Evolutionary conservation across 352 stramenopile species (phyloP), one percentile per base, ranked within the genome.

Genomic region (Pelagophyceae sp.): DNA sequence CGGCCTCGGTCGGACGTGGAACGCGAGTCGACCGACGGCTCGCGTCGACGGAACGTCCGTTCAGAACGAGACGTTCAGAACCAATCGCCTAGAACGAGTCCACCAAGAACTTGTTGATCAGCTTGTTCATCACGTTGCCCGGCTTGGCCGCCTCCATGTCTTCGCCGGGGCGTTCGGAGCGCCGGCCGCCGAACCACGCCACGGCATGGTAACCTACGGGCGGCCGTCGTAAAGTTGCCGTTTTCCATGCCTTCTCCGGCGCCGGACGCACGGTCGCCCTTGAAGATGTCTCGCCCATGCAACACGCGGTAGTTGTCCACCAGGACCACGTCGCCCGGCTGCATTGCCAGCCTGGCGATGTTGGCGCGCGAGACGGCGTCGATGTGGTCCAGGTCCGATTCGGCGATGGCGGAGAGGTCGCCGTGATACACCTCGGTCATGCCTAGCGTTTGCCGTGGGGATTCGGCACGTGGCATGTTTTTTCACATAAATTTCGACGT

Each of bases 341-440:
- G 84, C 87, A 92, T 92, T 1, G 83, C 78, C 33, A 92, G 77
- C 51, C 83, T 83, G 19, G 82, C 88, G 79, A 92, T 90, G 81
- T 90, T 76, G 20, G 17, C 40, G 40, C 65, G 5, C 20, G 71
- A 76, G 29, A 76, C 71, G 63, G 83, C 81, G 51, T 91, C 88
- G 71, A 91, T 90, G 77, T 91, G 85, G 64, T 86, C 71, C 80
- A 85, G 89, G 80, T 90, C 85, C 75, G 89, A 84, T 79, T 88
- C 83, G 72, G 60, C 74, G 38, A 92, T 79, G 19, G 83, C 79
- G 50, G 87, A 82, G 82, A 92, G 87, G 6, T 90, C 85, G 0
- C 85, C 87, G 82, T 89, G 89, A 79, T 89, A 92, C 0, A 90
- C 86, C 79, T 90, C 87, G 0, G 86, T 92, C 87, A 91, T 92